Evolutionary conservation across 176 grass and related monocot species (phyloP).

Genomic region (Musa acuminata): DNA sequence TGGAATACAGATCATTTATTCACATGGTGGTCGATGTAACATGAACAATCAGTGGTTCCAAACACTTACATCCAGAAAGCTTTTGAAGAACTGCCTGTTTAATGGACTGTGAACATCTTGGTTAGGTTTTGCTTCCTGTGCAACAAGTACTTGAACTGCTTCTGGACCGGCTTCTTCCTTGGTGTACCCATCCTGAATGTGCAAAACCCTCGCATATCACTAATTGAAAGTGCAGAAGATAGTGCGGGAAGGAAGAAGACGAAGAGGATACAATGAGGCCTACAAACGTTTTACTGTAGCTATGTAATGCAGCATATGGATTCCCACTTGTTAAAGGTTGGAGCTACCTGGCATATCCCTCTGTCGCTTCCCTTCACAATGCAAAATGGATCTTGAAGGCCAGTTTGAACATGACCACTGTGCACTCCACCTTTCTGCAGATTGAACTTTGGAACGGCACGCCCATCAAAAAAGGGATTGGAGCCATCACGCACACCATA

Average conservation of each 20-base stretch:
- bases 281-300: not conserved
- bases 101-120: slow-evolving; percentile 36
- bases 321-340: not conserved
- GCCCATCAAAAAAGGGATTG: slow-evolving; percentile 60
- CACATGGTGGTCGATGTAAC: no score
- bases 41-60: no score
- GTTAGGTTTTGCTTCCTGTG: slow-evolving; percentile 54
- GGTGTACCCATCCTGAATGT: slow-evolving; percentile 67
- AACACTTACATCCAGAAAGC: slow-evolving; percentile 49
- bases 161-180: slow-evolving; percentile 56
- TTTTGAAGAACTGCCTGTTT: slow-evolving; percentile 49
- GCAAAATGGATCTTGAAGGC: slow-evolving; percentile 58
- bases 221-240: not conserved
- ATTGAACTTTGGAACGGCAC: slow-evolving; percentile 49
- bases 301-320: not conserved
- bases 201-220: not conserved
- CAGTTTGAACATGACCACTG: slow-evolving; percentile 85
- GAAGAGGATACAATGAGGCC: not conserved
- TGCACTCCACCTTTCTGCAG: slow-evolving; percentile 48
- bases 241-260: not conserved
- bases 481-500: slow-evolving; percentile 62
- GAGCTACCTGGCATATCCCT: slow-evolving; percentile 73
- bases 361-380: slow-evolving; percentile 31
- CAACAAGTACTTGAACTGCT: slow-evolving; percentile 48
- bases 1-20: no score